Conservation (phyloP, 1,139 yeast species). For the Yamadazyma songkhlaensis region DNA sequence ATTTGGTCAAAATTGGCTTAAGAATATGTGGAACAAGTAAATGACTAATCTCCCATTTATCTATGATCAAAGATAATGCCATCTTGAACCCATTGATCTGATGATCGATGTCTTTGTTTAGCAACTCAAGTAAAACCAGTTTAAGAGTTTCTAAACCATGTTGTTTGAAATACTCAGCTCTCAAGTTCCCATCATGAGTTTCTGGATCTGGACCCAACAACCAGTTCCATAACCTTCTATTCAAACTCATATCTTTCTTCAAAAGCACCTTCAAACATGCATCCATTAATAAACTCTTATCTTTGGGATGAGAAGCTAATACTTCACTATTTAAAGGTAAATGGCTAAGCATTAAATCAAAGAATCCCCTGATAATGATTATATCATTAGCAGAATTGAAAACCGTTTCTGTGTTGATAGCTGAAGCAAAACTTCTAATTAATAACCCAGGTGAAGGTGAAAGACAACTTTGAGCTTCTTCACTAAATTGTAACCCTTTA, state of each 20-base stretch:
- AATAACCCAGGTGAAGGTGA: slow-evolving; percentile 78
- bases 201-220: slow-evolving; percentile 66
- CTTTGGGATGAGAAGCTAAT: slow-evolving; percentile 50
- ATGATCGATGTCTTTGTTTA: slow-evolving; percentile 28
- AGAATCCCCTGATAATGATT: slow-evolving; percentile 83
- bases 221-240: slow-evolving; percentile 92
- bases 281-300: slow-evolving; percentile 56
- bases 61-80: slow-evolving; percentile 67
- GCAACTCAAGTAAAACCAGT: slow-evolving; percentile 50
- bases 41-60: slow-evolving; percentile 90
- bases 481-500: slow-evolving; percentile 26
- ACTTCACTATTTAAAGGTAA: slow-evolving; percentile 64
- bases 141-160: slow-evolving; percentile 53
- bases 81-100: slow-evolving; percentile 58
- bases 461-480: slow-evolving; percentile 59
- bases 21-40: slow-evolving; percentile 68
- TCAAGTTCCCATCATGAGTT: slow-evolving; percentile 12
- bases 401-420: slow-evolving; percentile 52
- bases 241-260: slow-evolving; percentile 87
- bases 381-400: slow-evolving; percentile 44
- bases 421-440: slow-evolving; percentile 68
- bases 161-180: slow-evolving; percentile 50
- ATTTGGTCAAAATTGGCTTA: slow-evolving; percentile 52
- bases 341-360: slow-evolving; percentile 72
- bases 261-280: slow-evolving; percentile 68